A percentile compares a stretch with the other conserved stretches of the same genome.
These are phyloP conservation scores for Salix dunnii DNA, from an alignment of 345 rosid genomes.

Conservation along the genomic window DNA sequence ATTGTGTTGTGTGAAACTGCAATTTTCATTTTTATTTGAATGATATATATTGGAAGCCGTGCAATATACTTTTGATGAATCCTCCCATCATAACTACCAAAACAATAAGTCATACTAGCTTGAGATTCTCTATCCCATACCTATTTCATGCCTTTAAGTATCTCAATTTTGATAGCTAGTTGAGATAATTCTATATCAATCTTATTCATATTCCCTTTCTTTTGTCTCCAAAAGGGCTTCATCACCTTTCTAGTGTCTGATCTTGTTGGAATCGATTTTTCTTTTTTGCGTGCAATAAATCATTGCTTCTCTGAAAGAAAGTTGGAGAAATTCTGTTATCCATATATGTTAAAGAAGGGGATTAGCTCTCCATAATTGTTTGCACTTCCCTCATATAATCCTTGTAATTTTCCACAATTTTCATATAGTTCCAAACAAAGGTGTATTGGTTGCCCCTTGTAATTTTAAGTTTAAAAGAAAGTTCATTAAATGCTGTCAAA, in stretches of 20 bases:
- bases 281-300: no score
- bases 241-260: neutral
- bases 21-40: neutral
- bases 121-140: neutral
- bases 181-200: neutral
- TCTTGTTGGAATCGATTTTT: neutral
- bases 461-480: no score
- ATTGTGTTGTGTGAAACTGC: neutral
- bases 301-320: no score
- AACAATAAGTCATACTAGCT: neutral
- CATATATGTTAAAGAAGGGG: no score
- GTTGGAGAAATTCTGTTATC: no score
- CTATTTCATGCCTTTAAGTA: neutral
- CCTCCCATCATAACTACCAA: no score
- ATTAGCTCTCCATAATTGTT: no score
- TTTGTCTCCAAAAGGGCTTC: neutral
- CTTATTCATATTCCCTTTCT: neutral
- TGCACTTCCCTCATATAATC: no score
- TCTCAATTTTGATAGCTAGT: neutral
- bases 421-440: no score
- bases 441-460: no score
- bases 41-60: neutral
- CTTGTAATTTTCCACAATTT: no score
- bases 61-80: neutral
- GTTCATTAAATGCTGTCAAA: no score